Evolutionary conservation across 768 basidiomycete species (phyloP), one percentile per base, ranked within the genome.

Genomic region (Termitomyces sp.): DNA sequence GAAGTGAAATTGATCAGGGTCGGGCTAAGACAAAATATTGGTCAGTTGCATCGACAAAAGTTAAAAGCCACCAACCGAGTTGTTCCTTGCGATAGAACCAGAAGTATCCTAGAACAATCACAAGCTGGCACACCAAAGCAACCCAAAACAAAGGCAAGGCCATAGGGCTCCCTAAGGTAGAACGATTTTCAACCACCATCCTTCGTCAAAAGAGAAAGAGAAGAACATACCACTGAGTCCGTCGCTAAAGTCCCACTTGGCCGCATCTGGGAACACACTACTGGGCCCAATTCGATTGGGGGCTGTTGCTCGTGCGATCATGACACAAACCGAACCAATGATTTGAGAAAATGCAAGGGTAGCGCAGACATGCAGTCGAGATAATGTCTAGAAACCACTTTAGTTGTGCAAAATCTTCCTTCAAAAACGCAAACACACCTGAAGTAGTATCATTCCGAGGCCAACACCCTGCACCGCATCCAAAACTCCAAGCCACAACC

Each of bases 1-100:
- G 33, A 55, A 60, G 55, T 67, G 50, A 7, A 20, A 6, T n/a
- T n/a, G 7, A 46, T 75, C 61, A 77, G 66, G 75, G 75, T 55
- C 75, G 75, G 63, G 75, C 75, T 76, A 9, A 48, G 48, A n/a
- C 16, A 44, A 23, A 48, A 14, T 28, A 61, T 18, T 18, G 36
- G 16, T 55, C 16, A 61, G 49, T 50, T 12, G 9, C 5, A 4
- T 28, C 18, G 18, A 33, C 12, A 8, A 3, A 35, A 47, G 9
- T 28, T n/a, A 13, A 40, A 53, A 13, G n/a, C 49, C 30, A 79
- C 89, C 55, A 70, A 90, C 89, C 73, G 61, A 96, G 83, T 71
- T 96, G 94, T 74, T 96, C 94, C 76, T 93, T 94, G 72, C 94
- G 86, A 75, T 95, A 96, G 84, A 96, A 95, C 91, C 91, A 91